A percentile compares a stretch with the other conserved stretches of the same genome.
Conservation (phyloP, 1,139 yeast species). For the Candida anutae region DNA sequence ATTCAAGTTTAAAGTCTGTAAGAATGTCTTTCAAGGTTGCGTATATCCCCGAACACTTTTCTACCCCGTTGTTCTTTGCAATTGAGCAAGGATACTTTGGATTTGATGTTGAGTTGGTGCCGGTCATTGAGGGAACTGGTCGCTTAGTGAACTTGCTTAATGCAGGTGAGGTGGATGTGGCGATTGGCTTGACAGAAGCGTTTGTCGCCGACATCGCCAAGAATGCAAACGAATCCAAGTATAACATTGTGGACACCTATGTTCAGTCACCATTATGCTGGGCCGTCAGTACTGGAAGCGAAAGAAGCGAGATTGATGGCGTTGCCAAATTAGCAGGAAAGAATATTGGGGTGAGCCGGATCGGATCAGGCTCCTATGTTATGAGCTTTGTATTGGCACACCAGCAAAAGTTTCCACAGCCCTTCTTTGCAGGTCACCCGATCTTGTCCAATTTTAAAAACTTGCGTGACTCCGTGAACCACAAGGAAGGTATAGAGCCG, state of each 20-base stretch:
- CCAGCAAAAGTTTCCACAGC: slow-evolving; percentile 39
- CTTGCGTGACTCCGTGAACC: slow-evolving; percentile 73
- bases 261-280: slow-evolving; percentile 83
- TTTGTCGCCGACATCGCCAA: slow-evolving; percentile 77
- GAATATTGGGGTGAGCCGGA: slow-evolving; percentile 74
- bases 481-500: slow-evolving; percentile 23
- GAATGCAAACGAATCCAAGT: slow-evolving; percentile 55
- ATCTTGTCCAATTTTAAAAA: slow-evolving; percentile 63
- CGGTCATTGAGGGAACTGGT: slow-evolving; percentile 85
- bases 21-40: slow-evolving; percentile 76
- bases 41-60: slow-evolving; percentile 85
- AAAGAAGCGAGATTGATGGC: slow-evolving; percentile 44
- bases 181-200: slow-evolving; percentile 87
- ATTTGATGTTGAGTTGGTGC: slow-evolving; percentile 54
- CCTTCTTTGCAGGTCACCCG: slow-evolving; percentile 45
- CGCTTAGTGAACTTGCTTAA: slow-evolving; percentile 71
- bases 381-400: slow-evolving; percentile 82
- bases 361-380: slow-evolving; percentile 87
- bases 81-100: slow-evolving; percentile 35
- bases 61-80: slow-evolving; percentile 80
- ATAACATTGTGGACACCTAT: slow-evolving; percentile 70
- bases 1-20: too few species aligned
- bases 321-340: slow-evolving; percentile 52
- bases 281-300: slow-evolving; percentile 76
- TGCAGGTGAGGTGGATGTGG: slow-evolving; percentile 59